These are phyloP conservation scores for Micractinium conductrix DNA, from an alignment of 139 green algal genomes.

Conservation along the genomic window DNA sequence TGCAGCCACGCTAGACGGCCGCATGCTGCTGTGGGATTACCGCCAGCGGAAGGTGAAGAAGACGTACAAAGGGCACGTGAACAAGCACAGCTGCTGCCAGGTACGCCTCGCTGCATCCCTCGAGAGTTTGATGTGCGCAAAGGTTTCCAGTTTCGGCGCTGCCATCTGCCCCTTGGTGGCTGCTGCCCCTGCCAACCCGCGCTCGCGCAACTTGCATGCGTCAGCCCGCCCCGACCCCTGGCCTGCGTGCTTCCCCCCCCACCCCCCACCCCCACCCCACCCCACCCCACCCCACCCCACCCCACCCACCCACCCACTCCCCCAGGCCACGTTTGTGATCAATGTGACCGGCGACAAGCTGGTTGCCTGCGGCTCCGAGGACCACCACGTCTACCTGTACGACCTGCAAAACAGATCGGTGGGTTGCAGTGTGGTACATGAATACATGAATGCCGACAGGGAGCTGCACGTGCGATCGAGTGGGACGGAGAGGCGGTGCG, in stretches of 20 bases:
- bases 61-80: constrained; percentile 60
- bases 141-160: not conserved
- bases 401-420: constrained; percentile 67
- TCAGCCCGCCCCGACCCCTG: too few species aligned
- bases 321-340: constrained; percentile 53
- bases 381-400: constrained; percentile 83
- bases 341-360: constrained; percentile 30
- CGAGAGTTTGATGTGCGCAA: not conserved
- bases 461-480: not conserved
- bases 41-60: constrained; percentile 53
- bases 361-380: constrained; percentile 86
- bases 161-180: not conserved
- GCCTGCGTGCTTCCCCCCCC: not conserved
- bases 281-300: not conserved
- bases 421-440: not conserved
- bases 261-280: not conserved
- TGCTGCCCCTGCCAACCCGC: not conserved
- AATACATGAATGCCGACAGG: too few species aligned
- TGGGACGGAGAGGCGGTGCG: not conserved
- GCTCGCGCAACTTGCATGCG: too few species aligned
- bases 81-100: constrained; percentile 61
- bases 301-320: not conserved
- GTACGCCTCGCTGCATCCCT: not conserved
- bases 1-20: constrained; percentile 66
- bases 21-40: constrained; percentile 80